Percentiles rank a stretch among this genome's conserved stretches.
Conservation (phyloP, 2,329 filamentous ascomycete species). For the Blastomyces parvus region DNA sequence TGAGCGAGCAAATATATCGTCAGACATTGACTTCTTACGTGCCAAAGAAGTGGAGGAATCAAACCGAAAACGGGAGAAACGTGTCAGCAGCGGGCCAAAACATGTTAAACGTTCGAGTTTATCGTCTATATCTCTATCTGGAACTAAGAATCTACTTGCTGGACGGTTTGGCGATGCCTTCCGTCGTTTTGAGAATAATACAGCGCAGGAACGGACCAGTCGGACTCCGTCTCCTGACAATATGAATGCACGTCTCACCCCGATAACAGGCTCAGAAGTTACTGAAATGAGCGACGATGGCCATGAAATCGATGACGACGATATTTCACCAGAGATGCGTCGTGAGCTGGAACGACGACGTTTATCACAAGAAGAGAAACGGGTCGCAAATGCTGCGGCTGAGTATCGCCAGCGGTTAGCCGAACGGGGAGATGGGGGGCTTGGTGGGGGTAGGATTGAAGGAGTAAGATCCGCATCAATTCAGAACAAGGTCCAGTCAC, state of each 20-base stretch:
- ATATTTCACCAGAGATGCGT: conserved; percentile 75
- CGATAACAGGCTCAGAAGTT: conserved; percentile 67
- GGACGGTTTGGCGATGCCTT: conserved; percentile 91
- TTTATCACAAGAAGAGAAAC: conserved; percentile 76
- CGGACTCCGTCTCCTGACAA: conserved; percentile 41
- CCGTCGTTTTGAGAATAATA: conserved; percentile 67
- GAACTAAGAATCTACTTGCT: conserved; percentile 71
- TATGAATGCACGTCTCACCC: conserved; percentile 46
- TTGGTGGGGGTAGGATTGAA: conserved; percentile 35
- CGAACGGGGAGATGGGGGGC: conserved; percentile 44
- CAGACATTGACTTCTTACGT: conserved; percentile 74
- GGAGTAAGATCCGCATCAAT: conserved; percentile 67
- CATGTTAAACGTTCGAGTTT: conserved; percentile 66
- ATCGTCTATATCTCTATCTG: conserved; percentile 56
- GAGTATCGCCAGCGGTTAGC: conserved; percentile 74
- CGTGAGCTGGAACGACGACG: conserved; percentile 77
- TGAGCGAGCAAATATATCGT: conserved; percentile 53
- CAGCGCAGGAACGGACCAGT: conserved; percentile 17
- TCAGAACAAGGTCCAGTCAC: conserved; percentile 77
- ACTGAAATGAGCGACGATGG: conserved; percentile 61
- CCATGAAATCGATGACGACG: conserved; percentile 57
- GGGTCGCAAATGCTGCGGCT: conserved; percentile 78
- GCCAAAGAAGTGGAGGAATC: conserved; percentile 59
- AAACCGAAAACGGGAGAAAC: conserved; percentile 47
- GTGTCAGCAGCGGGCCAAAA: conserved; percentile 49